phyloP scores from a whole-genome alignment of 768 basidiomycete species.

The Rhizopogon vulgaris region DNA sequence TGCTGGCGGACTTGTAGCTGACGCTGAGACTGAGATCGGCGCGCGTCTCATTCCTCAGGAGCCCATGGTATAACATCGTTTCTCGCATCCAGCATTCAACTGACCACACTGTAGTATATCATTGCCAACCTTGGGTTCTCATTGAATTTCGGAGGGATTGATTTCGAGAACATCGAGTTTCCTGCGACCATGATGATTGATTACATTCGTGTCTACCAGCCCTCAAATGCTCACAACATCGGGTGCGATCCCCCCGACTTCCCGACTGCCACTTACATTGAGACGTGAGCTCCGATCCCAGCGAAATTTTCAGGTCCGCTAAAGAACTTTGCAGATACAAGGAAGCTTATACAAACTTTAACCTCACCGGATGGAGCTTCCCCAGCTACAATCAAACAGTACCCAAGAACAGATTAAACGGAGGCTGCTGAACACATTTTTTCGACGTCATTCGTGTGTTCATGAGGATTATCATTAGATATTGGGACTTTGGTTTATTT shows the following conservation, averaged over 20 bases:
- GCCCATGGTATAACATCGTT: conserved; percentile 49
- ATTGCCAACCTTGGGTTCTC: conserved; percentile 70
- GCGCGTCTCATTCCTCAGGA: conserved; percentile 60
- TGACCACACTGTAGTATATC: conserved; percentile 43
- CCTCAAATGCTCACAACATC: conserved; percentile 39
- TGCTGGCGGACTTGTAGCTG: conserved; percentile 41
- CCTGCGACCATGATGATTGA: conserved; percentile 67
- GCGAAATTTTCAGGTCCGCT: neutral
- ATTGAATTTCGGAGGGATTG: conserved; percentile 58
- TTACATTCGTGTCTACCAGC: conserved; percentile 76
- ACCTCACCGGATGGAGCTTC: conserved; percentile 37
- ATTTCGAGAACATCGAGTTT: conserved; percentile 48
- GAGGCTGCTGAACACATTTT: conserved; percentile 19
- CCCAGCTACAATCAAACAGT: conserved; percentile 42
- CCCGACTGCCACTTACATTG: conserved; percentile 75
- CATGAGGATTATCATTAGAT: neutral
- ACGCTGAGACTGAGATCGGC: conserved; percentile 46
- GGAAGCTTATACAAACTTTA: conserved; percentile 40
- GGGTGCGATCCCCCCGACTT: conserved; percentile 66
- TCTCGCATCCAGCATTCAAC: neutral
- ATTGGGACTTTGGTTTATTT: neutral
- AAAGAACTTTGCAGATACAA: conserved; percentile 24
- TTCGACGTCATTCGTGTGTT: neutral
- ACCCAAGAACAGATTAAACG: conserved; percentile 49
- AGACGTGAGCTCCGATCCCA: conserved; percentile 39